Evolutionary conservation across 1,284 basidiomycete genomes (phyloP).

Genomic region (Cutaneotrichosporon cutaneum): DNA sequence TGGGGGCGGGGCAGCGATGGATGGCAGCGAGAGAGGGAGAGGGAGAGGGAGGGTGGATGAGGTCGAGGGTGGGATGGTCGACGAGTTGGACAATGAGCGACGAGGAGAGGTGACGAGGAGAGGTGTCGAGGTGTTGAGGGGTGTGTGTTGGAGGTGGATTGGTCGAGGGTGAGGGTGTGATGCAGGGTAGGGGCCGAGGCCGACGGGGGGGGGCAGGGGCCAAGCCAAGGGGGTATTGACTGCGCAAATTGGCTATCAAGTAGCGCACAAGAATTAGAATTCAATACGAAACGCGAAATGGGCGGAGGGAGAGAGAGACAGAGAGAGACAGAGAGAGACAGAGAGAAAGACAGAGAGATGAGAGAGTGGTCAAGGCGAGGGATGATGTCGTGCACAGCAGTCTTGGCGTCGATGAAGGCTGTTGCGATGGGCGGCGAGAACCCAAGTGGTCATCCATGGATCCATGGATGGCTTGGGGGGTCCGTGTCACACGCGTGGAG

Average conservation of each 20-base stretch:
- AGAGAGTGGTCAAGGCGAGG: no score
- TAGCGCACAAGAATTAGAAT: not conserved
- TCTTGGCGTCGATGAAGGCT: no score
- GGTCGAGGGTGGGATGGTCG: not conserved
- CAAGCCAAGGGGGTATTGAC: not conserved
- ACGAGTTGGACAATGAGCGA: not conserved
- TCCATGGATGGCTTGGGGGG: no score
- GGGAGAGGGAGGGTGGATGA: not conserved
- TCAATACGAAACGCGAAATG: not conserved
- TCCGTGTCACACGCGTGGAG: no score
- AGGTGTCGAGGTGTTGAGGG: no score
- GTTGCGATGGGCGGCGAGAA: no score
- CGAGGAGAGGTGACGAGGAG: no score
- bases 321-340: not conserved
- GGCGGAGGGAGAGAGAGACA: not conserved
- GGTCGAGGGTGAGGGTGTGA: no score
- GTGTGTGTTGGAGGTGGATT: not conserved
- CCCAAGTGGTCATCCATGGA: no score
- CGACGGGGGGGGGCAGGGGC: no score
- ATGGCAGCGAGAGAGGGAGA: no score
- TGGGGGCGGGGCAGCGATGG: not conserved
- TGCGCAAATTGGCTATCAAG: not conserved
- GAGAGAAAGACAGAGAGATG: not conserved
- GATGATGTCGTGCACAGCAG: no score
- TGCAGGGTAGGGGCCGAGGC: not conserved